phyloP scores from a whole-genome alignment of 1,284 basidiomycete genomes.

The Malassezia sp. region DNA sequence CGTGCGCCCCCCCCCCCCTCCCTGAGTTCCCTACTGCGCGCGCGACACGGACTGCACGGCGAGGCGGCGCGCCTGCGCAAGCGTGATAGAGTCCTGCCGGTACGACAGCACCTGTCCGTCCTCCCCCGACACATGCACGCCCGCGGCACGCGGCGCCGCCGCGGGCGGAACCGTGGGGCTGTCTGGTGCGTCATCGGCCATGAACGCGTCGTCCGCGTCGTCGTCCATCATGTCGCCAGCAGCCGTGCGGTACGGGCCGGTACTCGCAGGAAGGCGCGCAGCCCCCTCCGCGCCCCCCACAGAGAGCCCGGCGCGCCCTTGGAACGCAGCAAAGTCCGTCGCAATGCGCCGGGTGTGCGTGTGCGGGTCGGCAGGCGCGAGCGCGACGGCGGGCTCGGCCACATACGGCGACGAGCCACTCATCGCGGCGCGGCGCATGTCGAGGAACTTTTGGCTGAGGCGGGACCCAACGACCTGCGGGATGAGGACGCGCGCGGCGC shows the following conservation, averaged over 20 bases:
- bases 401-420: background rate
- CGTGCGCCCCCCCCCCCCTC: no score
- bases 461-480: conserved; percentile 53
- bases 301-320: conserved; percentile 32
- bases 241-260: background rate
- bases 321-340: conserved; percentile 34
- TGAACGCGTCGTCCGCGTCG: conserved; percentile 24
- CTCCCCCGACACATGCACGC: conserved; percentile 36
- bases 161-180: conserved; percentile 13
- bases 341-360: conserved; percentile 25
- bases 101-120: conserved; percentile 38
- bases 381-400: background rate
- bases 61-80: conserved; percentile 31
- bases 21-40: conserved; percentile 3
- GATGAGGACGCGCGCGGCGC: background rate
- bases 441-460: conserved; percentile 38
- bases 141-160: conserved; percentile 24
- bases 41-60: conserved; percentile 4
- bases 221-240: conserved; percentile 29
- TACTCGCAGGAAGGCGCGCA: background rate
- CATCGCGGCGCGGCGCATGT: conserved; percentile 16
- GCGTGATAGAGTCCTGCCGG: conserved; percentile 37
- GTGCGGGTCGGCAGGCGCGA: background rate
- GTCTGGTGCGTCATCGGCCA: conserved; percentile 15
- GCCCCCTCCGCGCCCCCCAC: conserved; percentile 20